Percentiles rank a stretch among this genome's conserved stretches.
phyloP scores from a whole-genome alignment of 106 monocot species.

The Vanilla planifolia region DNA sequence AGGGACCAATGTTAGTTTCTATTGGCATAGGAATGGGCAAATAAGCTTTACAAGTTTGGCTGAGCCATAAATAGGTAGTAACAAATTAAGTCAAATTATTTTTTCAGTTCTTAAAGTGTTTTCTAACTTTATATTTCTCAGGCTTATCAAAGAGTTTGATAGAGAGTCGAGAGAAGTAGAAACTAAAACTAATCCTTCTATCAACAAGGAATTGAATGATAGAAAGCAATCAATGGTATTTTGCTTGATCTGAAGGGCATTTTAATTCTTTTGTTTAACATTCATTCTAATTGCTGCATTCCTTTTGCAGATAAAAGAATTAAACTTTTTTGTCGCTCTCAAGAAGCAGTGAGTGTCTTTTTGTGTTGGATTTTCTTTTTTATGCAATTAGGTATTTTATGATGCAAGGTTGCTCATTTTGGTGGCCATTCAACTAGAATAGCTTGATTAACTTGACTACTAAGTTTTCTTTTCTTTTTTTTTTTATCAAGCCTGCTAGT shows the following conservation, averaged over 20 bases:
- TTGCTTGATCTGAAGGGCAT: not conserved
- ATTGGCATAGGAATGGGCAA: not conserved
- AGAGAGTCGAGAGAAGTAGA: constrained; percentile 40
- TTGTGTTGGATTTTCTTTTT: too few relatives aligned
- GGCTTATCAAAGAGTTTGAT: constrained; percentile 61
- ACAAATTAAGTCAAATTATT: not conserved
- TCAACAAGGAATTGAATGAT: constrained; percentile 39
- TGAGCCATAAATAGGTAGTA: not conserved
- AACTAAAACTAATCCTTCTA: constrained; percentile 26
- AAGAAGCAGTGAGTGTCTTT: constrained; percentile 70
- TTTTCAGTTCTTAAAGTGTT: not conserved
- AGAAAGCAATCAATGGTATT: constrained; percentile 75
- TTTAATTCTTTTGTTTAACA: not conserved
- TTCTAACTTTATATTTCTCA: constrained; percentile 8
- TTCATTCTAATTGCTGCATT: constrained; percentile 1
- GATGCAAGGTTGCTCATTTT: too few relatives aligned
- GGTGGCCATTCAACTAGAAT: too few relatives aligned
- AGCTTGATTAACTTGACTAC: too few relatives aligned
- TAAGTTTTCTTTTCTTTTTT: too few relatives aligned
- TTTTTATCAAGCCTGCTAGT: too few relatives aligned
- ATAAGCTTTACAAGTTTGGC: not conserved
- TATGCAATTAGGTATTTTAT: too few relatives aligned
- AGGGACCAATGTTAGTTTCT: not conserved
- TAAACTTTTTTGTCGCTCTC: constrained; percentile 72
- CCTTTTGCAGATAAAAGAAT: constrained; percentile 72